Evolutionary conservation across 1,139 yeast genomes (phyloP).

Genomic region (Taphrina betulina): DNA sequence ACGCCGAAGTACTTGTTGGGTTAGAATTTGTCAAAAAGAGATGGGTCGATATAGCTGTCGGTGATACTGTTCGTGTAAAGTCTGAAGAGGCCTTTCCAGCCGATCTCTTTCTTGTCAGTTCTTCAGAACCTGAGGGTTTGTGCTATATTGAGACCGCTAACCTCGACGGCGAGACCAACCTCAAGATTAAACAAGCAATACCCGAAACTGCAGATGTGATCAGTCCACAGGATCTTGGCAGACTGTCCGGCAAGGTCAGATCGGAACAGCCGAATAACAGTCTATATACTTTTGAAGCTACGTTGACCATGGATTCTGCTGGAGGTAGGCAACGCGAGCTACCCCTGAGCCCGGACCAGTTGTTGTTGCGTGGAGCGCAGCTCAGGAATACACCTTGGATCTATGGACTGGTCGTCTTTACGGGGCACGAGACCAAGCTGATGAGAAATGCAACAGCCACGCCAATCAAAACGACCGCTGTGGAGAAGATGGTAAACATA

Average conservation of each 20-base stretch:
- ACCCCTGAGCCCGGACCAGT: constrained; percentile 85
- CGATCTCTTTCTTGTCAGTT: constrained; percentile 75
- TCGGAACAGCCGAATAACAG: constrained; percentile 96
- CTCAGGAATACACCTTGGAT: constrained; percentile 94
- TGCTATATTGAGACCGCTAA: constrained; percentile 98
- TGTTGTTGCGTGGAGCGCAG: constrained; percentile 91
- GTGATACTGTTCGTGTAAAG: constrained; percentile 80
- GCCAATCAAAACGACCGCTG: constrained; percentile 95
- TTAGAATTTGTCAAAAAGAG: constrained; percentile 64
- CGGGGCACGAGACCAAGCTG: constrained; percentile 96
- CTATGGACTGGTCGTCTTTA: constrained; percentile 87
- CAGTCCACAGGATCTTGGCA: constrained; percentile 61
- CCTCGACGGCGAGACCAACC: constrained; percentile 94
- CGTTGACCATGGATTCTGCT: constrained; percentile 55
- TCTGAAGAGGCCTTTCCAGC: constrained; percentile 96
- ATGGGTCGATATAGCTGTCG: constrained; percentile 89
- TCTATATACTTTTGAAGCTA: constrained; percentile 92
- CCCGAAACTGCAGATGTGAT: constrained; percentile 74
- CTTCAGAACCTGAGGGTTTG: constrained; percentile 97
- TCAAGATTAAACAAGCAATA: constrained; percentile 87
- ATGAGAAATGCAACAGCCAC: constrained; percentile 99
- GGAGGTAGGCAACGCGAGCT: constrained; percentile 51
- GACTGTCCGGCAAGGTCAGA: constrained; percentile 57
- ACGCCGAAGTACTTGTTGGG: constrained; percentile 66
- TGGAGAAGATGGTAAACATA: constrained; percentile 88